A percentile compares a stretch with the other conserved stretches of the same genome.
Evolutionary conservation across 495 filamentous ascomycete genomes (phyloP).

Genomic region (Hypoxylon lienhwacheense): DNA sequence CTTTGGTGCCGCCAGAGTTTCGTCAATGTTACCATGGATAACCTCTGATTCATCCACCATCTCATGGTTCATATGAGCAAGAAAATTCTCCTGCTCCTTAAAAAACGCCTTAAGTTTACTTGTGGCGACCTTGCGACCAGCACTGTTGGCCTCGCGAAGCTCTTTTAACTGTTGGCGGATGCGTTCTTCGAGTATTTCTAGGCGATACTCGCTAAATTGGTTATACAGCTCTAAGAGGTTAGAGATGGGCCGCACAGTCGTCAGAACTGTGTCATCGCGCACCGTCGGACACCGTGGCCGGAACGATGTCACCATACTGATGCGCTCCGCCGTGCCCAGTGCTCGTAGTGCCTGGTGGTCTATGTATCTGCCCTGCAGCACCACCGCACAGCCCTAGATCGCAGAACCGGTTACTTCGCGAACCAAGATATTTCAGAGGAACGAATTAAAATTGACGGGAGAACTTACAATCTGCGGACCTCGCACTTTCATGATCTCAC

Average conservation of each 20-base stretch:
- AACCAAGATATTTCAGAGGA: background rate
- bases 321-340: slow-evolving; percentile 65
- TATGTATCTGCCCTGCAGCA: slow-evolving; percentile 73
- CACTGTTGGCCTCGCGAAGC: slow-evolving; percentile 49
- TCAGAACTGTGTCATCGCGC: slow-evolving; percentile 67
- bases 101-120: slow-evolving; percentile 51
- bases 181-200: slow-evolving; percentile 69
- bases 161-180: slow-evolving; percentile 49
- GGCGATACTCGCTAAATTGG: slow-evolving; percentile 69
- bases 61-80: slow-evolving; percentile 59
- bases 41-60: slow-evolving; percentile 59
- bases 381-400: slow-evolving; percentile 63
- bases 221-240: slow-evolving; percentile 69
- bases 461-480: slow-evolving; percentile 66
- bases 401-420: background rate
- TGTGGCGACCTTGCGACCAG: slow-evolving; percentile 47
- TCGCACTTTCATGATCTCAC: slow-evolving; percentile 67
- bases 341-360: slow-evolving; percentile 69
- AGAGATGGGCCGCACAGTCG: slow-evolving; percentile 66
- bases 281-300: slow-evolving; percentile 60
- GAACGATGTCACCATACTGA: slow-evolving; percentile 75
- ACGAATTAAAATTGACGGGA: background rate
- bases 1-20: slow-evolving; percentile 11
- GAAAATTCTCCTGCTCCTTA: slow-evolving; percentile 55
- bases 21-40: slow-evolving; percentile 43